Conservation (phyloP, 1,284 basidiomycete species). For the Tilletia walkeri region DNA sequence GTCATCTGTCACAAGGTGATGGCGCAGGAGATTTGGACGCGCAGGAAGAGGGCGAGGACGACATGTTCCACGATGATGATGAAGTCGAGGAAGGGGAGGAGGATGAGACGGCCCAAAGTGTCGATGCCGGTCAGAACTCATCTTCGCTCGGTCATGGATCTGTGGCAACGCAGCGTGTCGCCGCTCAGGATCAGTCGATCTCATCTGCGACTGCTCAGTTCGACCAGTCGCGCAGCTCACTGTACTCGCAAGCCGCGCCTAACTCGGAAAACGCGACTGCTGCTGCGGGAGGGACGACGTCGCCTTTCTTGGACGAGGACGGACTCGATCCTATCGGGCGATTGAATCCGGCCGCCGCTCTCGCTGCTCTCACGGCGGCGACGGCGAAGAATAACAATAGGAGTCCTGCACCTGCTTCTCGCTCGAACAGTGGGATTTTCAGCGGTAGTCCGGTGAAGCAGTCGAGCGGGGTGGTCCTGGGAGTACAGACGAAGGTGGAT, state of each 20-base stretch:
- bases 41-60: neutral
- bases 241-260: neutral
- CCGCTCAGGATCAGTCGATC: neutral
- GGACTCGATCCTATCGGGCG: neutral
- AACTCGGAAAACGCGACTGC: neutral
- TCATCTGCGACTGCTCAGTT: neutral
- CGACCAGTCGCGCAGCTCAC: neutral
- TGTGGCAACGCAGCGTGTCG: neutral
- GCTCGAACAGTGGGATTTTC: neutral
- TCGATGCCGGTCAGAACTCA: neutral
- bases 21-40: neutral
- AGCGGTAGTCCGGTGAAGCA: neutral
- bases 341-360: too few species aligned
- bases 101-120: neutral
- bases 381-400: neutral
- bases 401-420: neutral
- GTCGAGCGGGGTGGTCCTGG: too few species aligned
- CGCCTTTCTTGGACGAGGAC: neutral
- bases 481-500: neutral
- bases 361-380: neutral
- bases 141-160: slow-evolving; percentile 8
- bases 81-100: neutral
- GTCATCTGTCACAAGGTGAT: neutral
- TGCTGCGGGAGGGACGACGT: too few species aligned
- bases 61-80: slow-evolving; percentile 3